phyloP scores from a whole-genome alignment of 1,139 yeast genomes.

The Taiozyma sp. region DNA sequence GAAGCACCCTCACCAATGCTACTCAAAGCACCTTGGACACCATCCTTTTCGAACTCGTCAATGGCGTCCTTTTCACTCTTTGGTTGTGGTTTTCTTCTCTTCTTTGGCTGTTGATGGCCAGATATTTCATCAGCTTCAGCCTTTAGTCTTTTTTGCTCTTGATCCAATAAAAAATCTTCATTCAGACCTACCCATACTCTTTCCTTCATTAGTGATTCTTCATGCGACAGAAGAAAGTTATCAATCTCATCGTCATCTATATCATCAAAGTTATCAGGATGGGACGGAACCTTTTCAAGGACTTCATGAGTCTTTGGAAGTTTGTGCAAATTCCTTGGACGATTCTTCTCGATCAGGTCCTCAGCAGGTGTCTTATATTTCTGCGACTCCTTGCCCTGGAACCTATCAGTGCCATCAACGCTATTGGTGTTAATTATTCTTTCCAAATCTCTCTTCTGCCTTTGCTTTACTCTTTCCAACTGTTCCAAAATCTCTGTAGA shows the following conservation, averaged over 20 bases:
- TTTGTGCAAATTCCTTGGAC: conserved; percentile 19
- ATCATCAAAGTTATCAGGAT: conserved; percentile 60
- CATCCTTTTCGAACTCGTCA: conserved; percentile 27
- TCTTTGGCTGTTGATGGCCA: conserved; percentile 53
- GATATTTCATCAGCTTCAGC: conserved; percentile 82
- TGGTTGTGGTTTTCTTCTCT: conserved; percentile 30
- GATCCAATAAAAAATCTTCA: conserved; percentile 79
- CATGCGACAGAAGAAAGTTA: conserved; percentile 52
- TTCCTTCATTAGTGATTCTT: conserved; percentile 67
- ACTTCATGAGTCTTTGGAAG: conserved; percentile 55
- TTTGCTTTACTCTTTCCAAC: conserved; percentile 37
- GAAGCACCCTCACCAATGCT: conserved; percentile 44
- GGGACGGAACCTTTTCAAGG: conserved; percentile 51
- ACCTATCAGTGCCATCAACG: conserved; percentile 9
- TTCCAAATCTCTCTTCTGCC: conserved; percentile 33
- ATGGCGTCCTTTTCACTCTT: conserved; percentile 25
- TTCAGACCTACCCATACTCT: conserved; percentile 59
- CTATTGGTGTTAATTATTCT: conserved; percentile 30
- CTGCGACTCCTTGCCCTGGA: conserved; percentile 2
- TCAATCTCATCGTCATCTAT: conserved; percentile 81
- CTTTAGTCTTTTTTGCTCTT: conserved; percentile 79
- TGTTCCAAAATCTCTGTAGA: conserved; percentile 42
- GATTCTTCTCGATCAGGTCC: conserved; percentile 25
- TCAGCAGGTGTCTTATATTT: conserved; percentile 16
- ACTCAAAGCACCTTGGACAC: conserved; percentile 28